Evolutionary conservation across 768 basidiomycete species (phyloP), one percentile per base, ranked within the genome.

Genomic region (Lactifluus echinatus): DNA sequence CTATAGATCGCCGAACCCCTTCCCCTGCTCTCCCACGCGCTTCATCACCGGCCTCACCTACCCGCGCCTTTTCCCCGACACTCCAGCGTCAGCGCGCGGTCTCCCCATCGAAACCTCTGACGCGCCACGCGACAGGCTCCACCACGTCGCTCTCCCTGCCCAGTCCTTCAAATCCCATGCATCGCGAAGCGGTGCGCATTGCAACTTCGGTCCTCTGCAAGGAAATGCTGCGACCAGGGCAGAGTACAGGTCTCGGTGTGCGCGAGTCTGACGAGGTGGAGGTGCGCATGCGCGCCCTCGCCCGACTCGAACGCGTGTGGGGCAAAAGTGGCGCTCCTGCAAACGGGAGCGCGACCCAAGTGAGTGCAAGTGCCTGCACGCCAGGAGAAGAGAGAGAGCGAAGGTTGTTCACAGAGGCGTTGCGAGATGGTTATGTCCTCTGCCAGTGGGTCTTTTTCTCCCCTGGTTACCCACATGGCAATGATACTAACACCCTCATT

Each of bases 391-490:
- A 91, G 62, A 76, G 84, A 65, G 89, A 93, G 70, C 73, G 85
- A 61, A 77, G 75, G 52, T 68, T 81, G 31, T 95, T 93, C 65
- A 74, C 76, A 33, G 89, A 93, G 53, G 83, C 87, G 0, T 67
- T 94, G 54, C 73, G 82, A 64, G 93, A 95, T 72, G 93, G 93
- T 1, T 87, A 84, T 69, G 80, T 94, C 21, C 77, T 95, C 23
- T 93, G 93, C 82, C 85, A 89, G 93, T 94, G 66, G 73, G 92
- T 83, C 34, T 61, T 49, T 39, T 50, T 42, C 42, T 56, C 10
- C 45, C 50, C 39, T 55, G 51, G 44, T 29, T 61, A 51, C 50
- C 43, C 31, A 19, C 47, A 37, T 23, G 36, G 31, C 31, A 15
- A 11, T 31, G 26, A 37, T 17, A 31, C 31, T 28, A 14, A 60